Base-by-base conservation (phyloP, 208 protist species). In the Blastocrithidia nonstop region DNA sequence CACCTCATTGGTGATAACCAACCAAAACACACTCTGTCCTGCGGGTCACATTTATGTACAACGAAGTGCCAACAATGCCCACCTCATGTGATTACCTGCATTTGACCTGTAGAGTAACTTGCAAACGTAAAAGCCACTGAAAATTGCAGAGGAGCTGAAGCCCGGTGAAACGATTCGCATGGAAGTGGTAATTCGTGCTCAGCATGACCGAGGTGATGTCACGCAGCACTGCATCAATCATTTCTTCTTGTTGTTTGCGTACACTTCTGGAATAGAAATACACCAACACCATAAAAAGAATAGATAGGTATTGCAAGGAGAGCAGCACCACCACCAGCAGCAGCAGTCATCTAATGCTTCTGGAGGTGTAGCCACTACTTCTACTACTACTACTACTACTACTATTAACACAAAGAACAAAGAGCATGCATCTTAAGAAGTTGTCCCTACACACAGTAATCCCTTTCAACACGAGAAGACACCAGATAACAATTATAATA, bases 21-120 rank as follows among this genome's bases (percentile, higher is more conserved):
- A 91, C 56, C 49, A 58, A 6, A 82, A 71, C 52, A 47, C 57
- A 21, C 40, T 78, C n/a, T 49, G 63, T 22, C 48, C 57, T 20
- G 82, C 77, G n/a, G 42, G 42, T 9, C 65, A 67, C 45, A 62
- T 91, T 8, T 61, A 62, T n/a, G 45, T 87, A 24, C 82, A 88
- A 48, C 82, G 73, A 32, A 80, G 71, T 45, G 48, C 76, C 29
- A 39, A 44, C 21, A 78, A 73, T 39, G 68, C 77, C 2, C 76
- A 86, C 40, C 50, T 87, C 0, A 7, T 80, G 19, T 91, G 66
- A 58, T 32, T 86, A 6, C 61, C 74, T 4, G 54, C 60, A 15
- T 69, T 85, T 26, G 49, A 48, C n/a, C 41, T 61, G 4, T 59
- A 48, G 22, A 45, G 54, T 23, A 84, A 89, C 31, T 23, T 77